Evolutionary conservation across 2,329 filamentous ascomycete species (phyloP), one percentile per base, ranked within the genome.

Genomic region (Aspergillus udagawae): DNA sequence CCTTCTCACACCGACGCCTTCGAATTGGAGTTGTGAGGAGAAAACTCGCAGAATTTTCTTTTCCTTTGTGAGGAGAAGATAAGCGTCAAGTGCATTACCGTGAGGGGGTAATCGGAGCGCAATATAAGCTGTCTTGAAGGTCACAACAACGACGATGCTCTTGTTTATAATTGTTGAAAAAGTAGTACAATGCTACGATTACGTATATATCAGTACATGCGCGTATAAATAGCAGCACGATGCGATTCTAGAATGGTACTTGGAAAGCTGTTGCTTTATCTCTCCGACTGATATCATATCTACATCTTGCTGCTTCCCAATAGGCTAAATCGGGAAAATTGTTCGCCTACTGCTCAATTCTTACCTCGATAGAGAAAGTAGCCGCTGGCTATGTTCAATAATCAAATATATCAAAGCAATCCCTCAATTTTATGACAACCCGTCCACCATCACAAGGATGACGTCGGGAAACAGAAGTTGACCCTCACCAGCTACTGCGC

Each of bases 51-150:
- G 12, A 25, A 25, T 25, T 41, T 23, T 21, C 21, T 44, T 47
- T 25, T 23, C 32, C 57, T 35, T 32, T 47, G 44, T 65, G 63
- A 60, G 61, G 61, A 61, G 61, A 58, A 58, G 51, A 50, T 55
- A 55, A 52, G 35, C 55, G 17, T 6, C 32, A 3, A 35, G 14
- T 35, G 32, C 14, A 38, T 7, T 38, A 17, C 2, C 14, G 6
- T 38, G 32, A 38, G 32, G 32, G 32, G 44, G 3, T 47, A 14
- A 47, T 47, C 5, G 21, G 41, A 6, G 41, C 21, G 41, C 12
- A 12, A 35, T 35, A 35, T 14, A 35, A 35, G 32, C 29, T 5
- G 12, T 35, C 29, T 35, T 35, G 3, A 6, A 35, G 12, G 32
- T 35, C 17, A 17, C 12, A 35, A 6, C 32, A 17, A 35, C 17